Evolutionary conservation across 495 filamentous ascomycete genomes (phyloP).

Genomic region (Massariosphaeria phaeospora): DNA sequence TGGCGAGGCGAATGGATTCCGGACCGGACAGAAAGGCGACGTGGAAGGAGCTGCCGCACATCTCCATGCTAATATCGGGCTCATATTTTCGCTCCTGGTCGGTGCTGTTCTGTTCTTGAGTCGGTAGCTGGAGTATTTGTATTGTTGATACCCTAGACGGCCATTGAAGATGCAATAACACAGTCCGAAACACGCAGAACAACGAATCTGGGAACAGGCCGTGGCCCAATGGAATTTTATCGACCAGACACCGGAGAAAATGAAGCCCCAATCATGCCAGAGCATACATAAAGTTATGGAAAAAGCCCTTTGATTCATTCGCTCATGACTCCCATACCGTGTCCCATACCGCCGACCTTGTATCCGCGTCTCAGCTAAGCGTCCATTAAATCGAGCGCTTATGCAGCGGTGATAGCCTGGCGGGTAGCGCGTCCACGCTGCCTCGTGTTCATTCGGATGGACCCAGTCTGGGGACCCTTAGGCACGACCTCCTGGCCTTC

Average conservation of each 20-base stretch:
- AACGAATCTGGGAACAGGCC: slow-evolving; percentile 3
- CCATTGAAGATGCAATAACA: background rate
- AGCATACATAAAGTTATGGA: slow-evolving; percentile 13
- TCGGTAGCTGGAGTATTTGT: no score
- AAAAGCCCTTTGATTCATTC: slow-evolving; percentile 29
- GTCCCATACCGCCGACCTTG: slow-evolving; percentile 3
- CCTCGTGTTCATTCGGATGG: slow-evolving; percentile 68
- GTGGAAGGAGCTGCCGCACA: background rate
- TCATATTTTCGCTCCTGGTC: slow-evolving; percentile 2
- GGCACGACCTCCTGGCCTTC: slow-evolving; percentile 88
- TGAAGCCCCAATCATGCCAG: slow-evolving; percentile 22
- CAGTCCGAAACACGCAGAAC: background rate
- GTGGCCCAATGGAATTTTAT: slow-evolving; percentile 25
- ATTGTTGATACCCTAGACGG: background rate
- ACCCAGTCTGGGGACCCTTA: slow-evolving; percentile 65
- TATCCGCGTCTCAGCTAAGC: no score
- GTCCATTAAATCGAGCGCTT: slow-evolving; percentile 37
- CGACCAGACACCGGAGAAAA: slow-evolving; percentile 26
- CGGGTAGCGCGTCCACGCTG: slow-evolving; percentile 80
- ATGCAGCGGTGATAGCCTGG: slow-evolving; percentile 75
- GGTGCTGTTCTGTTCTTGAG: background rate
- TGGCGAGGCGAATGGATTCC: slow-evolving; percentile 11
- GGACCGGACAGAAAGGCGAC: slow-evolving; percentile 16
- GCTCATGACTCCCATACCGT: slow-evolving; percentile 31
- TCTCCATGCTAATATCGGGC: background rate